Evolutionary conservation across 1,284 basidiomycete species (phyloP).

Genomic region (Coniferiporia weirii): DNA sequence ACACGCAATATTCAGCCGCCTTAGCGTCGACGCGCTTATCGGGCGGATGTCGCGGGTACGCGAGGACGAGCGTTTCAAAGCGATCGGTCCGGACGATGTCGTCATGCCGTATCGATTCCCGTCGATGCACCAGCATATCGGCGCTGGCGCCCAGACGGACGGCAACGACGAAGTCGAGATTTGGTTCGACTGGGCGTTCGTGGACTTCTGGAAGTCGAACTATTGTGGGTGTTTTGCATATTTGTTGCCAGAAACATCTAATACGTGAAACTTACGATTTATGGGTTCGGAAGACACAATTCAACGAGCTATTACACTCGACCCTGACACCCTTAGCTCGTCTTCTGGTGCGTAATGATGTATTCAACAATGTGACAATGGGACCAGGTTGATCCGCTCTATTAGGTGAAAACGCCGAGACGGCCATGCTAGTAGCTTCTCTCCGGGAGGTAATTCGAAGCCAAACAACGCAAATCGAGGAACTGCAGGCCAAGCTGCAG

Average conservation of each 20-base stretch:
- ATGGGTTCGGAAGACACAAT: conserved; percentile 47
- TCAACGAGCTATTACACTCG: conserved; percentile 59
- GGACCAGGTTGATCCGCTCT: neutral
- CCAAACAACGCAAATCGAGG: conserved; percentile 74
- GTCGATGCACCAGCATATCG: conserved; percentile 31
- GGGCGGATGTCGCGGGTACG: conserved; percentile 83
- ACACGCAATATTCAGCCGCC: conserved; percentile 80
- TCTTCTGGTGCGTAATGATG: conserved; percentile 42
- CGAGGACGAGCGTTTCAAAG: conserved; percentile 89
- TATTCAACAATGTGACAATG: too few relatives aligned
- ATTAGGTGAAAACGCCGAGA: conserved; percentile 68
- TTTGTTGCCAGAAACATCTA: neutral
- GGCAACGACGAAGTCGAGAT: conserved; percentile 70
- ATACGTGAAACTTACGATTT: neutral
- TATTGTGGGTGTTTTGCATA: conserved; percentile 61
- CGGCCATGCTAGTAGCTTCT: conserved; percentile 73
- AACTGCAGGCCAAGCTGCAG: conserved; percentile 48
- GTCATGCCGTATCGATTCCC: conserved; percentile 47
- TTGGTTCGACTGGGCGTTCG: conserved; percentile 98
- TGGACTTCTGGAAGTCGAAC: conserved; percentile 99
- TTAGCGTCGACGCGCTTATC: conserved; percentile 83
- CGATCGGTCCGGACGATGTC: conserved; percentile 76
- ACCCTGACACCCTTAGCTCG: conserved; percentile 57
- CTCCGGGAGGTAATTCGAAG: conserved; percentile 75
- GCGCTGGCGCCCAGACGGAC: conserved; percentile 28